A percentile compares a stretch with the other conserved stretches of the same genome.
These are phyloP conservation scores for Eucalyptus viminalis DNA, from an alignment of 345 rosid genomes.

Conservation along the genomic window DNA sequence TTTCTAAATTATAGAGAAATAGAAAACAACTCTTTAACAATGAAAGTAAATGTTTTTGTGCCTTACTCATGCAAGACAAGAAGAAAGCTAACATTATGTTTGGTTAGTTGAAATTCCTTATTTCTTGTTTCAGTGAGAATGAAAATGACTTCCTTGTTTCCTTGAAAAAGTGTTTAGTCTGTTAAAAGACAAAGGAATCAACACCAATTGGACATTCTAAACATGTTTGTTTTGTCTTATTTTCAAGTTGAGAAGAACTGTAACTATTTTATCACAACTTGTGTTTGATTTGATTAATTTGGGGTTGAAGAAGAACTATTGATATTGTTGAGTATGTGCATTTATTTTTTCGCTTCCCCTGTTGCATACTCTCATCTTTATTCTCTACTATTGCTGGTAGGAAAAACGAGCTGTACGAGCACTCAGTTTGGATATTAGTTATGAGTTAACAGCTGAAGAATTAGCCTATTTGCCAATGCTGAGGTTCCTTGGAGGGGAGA, in stretches of 20 bases:
- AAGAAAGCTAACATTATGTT: background rate
- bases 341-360: background rate
- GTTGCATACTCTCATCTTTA: background rate
- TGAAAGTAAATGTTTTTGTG: no score
- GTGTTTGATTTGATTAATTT: background rate
- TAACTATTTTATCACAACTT: background rate
- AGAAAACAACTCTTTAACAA: background rate
- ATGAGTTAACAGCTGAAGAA: background rate
- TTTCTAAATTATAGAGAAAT: background rate
- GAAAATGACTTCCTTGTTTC: background rate
- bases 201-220: background rate
- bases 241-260: background rate
- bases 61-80: background rate
- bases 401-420: background rate
- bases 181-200: background rate
- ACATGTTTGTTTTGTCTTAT: background rate
- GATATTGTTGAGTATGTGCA: background rate
- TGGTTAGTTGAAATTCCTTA: background rate
- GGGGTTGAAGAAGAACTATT: background rate
- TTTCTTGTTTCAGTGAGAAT: background rate
- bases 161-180: background rate
- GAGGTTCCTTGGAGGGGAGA: background rate
- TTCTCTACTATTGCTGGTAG: background rate
- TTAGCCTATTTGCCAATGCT: background rate
- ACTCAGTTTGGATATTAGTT: background rate